Conservation (phyloP, 768 basidiomycete species). For the Suillus americanus region DNA sequence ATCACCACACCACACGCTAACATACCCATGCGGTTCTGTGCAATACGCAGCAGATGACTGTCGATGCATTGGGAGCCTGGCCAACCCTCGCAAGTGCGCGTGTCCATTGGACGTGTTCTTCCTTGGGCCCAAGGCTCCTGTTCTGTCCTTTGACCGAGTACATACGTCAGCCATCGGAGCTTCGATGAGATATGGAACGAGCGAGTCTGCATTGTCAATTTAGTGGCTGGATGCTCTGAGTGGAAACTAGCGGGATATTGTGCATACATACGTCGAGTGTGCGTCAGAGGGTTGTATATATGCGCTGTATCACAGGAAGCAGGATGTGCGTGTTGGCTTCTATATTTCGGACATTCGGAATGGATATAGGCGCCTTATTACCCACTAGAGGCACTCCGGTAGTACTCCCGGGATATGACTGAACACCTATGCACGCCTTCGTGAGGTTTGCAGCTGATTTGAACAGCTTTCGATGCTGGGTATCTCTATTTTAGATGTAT, state of each 20-base stretch:
- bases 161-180: not conserved
- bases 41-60: not conserved
- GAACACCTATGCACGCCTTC: slow-evolving; percentile 48
- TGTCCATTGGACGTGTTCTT: too few species aligned
- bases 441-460: slow-evolving; percentile 75
- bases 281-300: not conserved
- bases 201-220: not conserved
- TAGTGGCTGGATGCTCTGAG: not conserved
- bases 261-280: not conserved
- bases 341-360: not conserved
- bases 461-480: slow-evolving; percentile 73
- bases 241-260: not conserved
- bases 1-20: too few species aligned
- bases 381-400: not conserved
- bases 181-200: not conserved
- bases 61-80: not conserved
- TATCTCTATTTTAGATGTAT: not conserved
- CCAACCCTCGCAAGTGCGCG: not conserved
- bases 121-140: too few species aligned
- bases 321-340: not conserved
- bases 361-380: not conserved
- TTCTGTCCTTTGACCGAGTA: not conserved
- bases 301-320: not conserved
- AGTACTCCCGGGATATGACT: slow-evolving; percentile 7
- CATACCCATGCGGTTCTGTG: not conserved